Base-by-base conservation (phyloP, 805 yeast species). In the Candida xyloterini region DNA sequence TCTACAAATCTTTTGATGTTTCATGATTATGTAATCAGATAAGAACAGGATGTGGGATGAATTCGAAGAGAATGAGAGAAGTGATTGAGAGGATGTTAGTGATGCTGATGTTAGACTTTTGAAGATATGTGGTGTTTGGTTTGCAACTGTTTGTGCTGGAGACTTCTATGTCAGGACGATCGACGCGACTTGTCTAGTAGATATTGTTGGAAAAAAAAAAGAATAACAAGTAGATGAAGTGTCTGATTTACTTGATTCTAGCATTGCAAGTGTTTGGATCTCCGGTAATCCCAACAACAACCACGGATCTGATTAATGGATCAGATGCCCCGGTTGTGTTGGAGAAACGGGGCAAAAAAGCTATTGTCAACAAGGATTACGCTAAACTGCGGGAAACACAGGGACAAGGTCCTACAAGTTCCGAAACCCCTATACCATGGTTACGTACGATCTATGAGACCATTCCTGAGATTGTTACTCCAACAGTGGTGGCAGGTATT, bases 381-480 rank as follows among this genome's bases (percentile, higher is more conserved):
- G 37, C 44, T 0, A 38, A 55, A 26, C 54, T 48, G 21, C 47
- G 56, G 28, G 36, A 48, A 21, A 21, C 14, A 24, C 13, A 33
- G 36, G 39, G 30, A 7, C 25, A 35, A 4, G 35, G 33, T 11
- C 38, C 52, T 5, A 38, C 44, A 11, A 46, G 48, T 5, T 33
- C 40, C n/a, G 75, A 69, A 27, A 54, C 60, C 1, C 80, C 76
- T 4, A 66, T 66, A 40, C 81, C 88, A 2, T 86, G 95, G 95
- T 36, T 72, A 11, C 74, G 95, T 59, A 85, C 95, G 0, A 74
- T 84, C 32, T 79, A 78, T 46, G 70, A 70, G 1, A 62, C 74
- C 1, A 53, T 71, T 9, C 65, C 52, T 5, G 93, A 84, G 56
- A 68, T 84, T 22, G 82, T 79, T 21, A 68, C 72, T 0, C 87